Evolutionary conservation across 495 filamentous ascomycete genomes (phyloP), one percentile per base, ranked within the genome.

Genomic region (Hypoxylon cercidicola): DNA sequence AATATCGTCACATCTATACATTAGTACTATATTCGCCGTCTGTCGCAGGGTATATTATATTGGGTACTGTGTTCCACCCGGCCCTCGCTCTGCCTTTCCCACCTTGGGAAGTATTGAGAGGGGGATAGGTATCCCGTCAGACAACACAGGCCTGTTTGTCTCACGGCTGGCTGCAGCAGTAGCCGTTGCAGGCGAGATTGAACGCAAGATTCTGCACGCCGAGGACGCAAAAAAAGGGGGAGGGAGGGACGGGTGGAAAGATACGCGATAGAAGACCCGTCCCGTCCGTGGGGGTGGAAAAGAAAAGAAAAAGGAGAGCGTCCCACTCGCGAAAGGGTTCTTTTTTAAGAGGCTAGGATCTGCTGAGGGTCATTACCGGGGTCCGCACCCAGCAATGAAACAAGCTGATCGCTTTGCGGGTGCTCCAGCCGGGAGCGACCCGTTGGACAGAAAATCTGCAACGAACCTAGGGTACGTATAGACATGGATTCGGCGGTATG

Each of bases 351-450:
- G 16, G 11, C 7, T 28, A 58, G 16, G 19, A 47, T 2, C 35
- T 45, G 55, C 35, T 4, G 54, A 28, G 48, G 34, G 43, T 37
- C 40, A 16, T 35, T 44, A 65, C 62, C 61, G 55, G 55, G 49
- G 49, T 52, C 56, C 57, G 46, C 51, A 66, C 44, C 34, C 52
- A 40, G 64, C 37, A 57, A 60, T 67, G 58, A 62, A 62, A 67
- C 64, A 62, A 32, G 58, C 25, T 39, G 64, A 67, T 67, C 53
- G 44, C 41, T 40, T 40, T 67, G 64, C 58, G 62, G 41, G 53
- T 58, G 47, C 19, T 49, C 0, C 23, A 52, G 56, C 30, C 64
- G 64, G 64, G 64, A 67, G 43, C 58, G 41, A 58, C 58, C 64
- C 64, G 64, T 46, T 1, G 49, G 48, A 62, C 47, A 32, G 8